Percentiles rank a stretch among this genome's conserved stretches.
Conservation (phyloP, 225 moss, liverwort and hornwort species). For the Antitrichia curtipendula region DNA sequence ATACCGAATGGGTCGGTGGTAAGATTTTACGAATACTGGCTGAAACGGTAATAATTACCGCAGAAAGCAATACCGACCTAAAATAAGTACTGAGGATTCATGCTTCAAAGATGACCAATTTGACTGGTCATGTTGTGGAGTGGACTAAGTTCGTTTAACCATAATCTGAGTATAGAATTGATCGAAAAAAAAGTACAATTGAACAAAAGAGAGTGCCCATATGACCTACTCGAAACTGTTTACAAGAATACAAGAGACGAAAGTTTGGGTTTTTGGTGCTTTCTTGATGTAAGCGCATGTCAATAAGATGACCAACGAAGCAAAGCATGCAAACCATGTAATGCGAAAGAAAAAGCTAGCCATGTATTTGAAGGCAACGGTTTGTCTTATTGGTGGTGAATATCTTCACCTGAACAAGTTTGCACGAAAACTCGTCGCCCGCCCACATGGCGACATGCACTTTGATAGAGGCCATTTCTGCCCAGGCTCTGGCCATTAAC, state of each 20-base stretch:
- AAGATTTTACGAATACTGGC: background rate
- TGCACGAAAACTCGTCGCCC: conserved; percentile 85
- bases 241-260: background rate
- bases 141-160: too few relatives aligned
- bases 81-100: too few relatives aligned
- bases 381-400: background rate
- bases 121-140: background rate
- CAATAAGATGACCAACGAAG: background rate
- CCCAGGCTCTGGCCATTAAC: conserved; percentile 54
- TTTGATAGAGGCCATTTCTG: conserved; percentile 21
- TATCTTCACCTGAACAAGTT: conserved; percentile 47
- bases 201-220: background rate
- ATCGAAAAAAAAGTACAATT: background rate
- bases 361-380: background rate
- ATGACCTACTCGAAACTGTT: background rate
- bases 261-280: background rate
- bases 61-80: too few relatives aligned
- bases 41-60: background rate
- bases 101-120: background rate
- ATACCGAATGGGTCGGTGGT: background rate
- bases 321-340: background rate
- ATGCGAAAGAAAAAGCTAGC: background rate
- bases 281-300: background rate
- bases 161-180: too few relatives aligned
- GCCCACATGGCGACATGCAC: conserved; percentile 56